These are phyloP conservation scores for Gastroboletus turbinatus DNA, from an alignment of 1,284 basidiomycete species.

Conservation along the genomic window DNA sequence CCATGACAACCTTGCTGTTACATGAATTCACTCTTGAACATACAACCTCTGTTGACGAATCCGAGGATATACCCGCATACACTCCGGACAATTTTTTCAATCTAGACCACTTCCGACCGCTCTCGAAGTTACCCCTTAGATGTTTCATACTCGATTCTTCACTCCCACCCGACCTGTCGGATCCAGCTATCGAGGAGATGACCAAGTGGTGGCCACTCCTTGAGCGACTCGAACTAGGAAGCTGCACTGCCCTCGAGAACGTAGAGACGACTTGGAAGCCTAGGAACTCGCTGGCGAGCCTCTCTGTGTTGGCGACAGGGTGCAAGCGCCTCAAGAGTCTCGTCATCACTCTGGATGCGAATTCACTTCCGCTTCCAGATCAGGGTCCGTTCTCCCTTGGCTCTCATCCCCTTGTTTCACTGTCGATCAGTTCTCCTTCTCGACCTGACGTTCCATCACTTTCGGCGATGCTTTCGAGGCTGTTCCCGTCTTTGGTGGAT, in stretches of 20 bases:
- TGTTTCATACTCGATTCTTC: slow-evolving; percentile 44
- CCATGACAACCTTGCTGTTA: slow-evolving; percentile 36
- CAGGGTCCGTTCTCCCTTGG: background rate
- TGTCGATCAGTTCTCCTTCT: slow-evolving; percentile 24
- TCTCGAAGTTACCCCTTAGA: slow-evolving; percentile 34
- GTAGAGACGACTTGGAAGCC: slow-evolving; percentile 26
- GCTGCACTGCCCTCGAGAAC: slow-evolving; percentile 28
- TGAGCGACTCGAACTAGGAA: slow-evolving; percentile 45
- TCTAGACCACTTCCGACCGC: slow-evolving; percentile 23
- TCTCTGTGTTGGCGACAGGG: slow-evolving; percentile 37
- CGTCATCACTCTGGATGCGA: slow-evolving; percentile 36
- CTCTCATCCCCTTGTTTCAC: slow-evolving; percentile 21
- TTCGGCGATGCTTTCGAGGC: slow-evolving; percentile 8
- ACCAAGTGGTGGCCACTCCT: slow-evolving; percentile 48
- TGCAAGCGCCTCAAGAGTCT: slow-evolving; percentile 40
- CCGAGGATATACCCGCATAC: slow-evolving; percentile 11
- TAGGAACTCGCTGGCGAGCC: slow-evolving; percentile 38
- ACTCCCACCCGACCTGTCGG: slow-evolving; percentile 40
- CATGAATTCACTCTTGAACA: slow-evolving; percentile 48
- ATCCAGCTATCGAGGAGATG: slow-evolving; percentile 42
- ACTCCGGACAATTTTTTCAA: slow-evolving; percentile 14
- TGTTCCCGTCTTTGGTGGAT: slow-evolving; percentile 24
- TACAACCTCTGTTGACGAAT: slow-evolving; percentile 35
- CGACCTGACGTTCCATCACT: slow-evolving; percentile 16
- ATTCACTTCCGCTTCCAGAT: slow-evolving; percentile 4